Evolutionary conservation across 2,329 filamentous ascomycete species (phyloP), one percentile per base, ranked within the genome.

Genomic region (Dactylonectria estremocensis): DNA sequence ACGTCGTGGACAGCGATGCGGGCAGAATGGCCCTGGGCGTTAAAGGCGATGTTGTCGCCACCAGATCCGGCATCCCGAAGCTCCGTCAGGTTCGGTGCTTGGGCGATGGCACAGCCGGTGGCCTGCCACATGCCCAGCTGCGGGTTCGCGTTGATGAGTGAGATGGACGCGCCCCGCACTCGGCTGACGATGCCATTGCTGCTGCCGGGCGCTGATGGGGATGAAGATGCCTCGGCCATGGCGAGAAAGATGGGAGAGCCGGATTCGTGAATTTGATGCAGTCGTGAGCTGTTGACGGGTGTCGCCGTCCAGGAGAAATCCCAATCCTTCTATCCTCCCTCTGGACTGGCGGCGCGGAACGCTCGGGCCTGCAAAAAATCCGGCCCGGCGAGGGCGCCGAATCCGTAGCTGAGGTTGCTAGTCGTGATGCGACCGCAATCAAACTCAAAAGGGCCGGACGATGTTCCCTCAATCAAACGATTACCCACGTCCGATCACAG

Each of bases 61-160:
- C 76, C 76, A 1, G 69, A 71, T 18, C 75, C 67, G 18, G 73
- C 62, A 55, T 76, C 75, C 56, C 76, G 74, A 7, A 78, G 72
- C 64, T 78, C 76, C 0, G 71, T 72, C 35, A 77, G 70, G 35
- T 74, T 77, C 22, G 76, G 76, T 3, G 76, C 76, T 49, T 77
- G 76, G 14, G 76, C 76, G 54, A 78, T 76, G 50, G 76, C 76
- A 16, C 76, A 77, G 54, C 76, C 76, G 45, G 76, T 70, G 55
- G 76, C 76, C 68, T 77, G 76, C 76, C 76, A 78, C 62, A 76
- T 72, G 61, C 76, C 76, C 46, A 78, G 67, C 65, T 78, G 76
- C 2, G 75, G 76, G 54, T 75, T 78, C 48, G 69, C 68, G 35
- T 76, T 76, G 40, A 77, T 67, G 52, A 78, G 28, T 14, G 74